Conservation (phyloP, 768 basidiomycete species). For the Leccinum longicurvipes region DNA sequence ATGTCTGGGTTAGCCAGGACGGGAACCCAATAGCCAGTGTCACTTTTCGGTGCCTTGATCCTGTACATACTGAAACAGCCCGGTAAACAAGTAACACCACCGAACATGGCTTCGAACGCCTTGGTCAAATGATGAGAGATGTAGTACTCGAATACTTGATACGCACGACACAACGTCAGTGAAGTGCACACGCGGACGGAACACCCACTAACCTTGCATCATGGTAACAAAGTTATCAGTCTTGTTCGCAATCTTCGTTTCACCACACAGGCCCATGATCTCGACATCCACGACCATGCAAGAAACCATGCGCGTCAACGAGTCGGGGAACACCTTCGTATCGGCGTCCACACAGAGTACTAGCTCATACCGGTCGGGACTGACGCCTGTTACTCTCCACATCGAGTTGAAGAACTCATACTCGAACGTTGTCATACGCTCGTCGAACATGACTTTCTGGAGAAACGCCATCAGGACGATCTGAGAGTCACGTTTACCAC, state of each 20-base stretch:
- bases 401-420: slow-evolving; percentile 99
- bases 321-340: slow-evolving; percentile 99
- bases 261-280: slow-evolving; percentile 98
- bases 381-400: slow-evolving; percentile 93
- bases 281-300: slow-evolving; percentile 97
- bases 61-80: slow-evolving; percentile 99
- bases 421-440: slow-evolving; percentile 99
- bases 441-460: slow-evolving; percentile 99
- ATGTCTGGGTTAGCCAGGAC: slow-evolving; percentile 98
- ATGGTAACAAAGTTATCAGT: slow-evolving; percentile 98
- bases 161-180: slow-evolving; percentile 1
- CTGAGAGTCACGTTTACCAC: slow-evolving; percentile 98
- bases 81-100: slow-evolving; percentile 98
- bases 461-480: slow-evolving; percentile 97
- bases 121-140: slow-evolving; percentile 99
- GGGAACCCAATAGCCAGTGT: slow-evolving; percentile 95
- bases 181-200: neutral
- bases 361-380: slow-evolving; percentile 93
- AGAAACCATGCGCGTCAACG: slow-evolving; percentile 90
- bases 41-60: slow-evolving; percentile 98
- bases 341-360: slow-evolving; percentile 97
- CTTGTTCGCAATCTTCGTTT: slow-evolving; percentile 99
- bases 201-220: slow-evolving; percentile 84
- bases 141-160: slow-evolving; percentile 96
- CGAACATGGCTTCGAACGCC: slow-evolving; percentile 99